Evolutionary conservation across 345 rosid genomes (phyloP).

Genomic region (Acer saccharum): DNA sequence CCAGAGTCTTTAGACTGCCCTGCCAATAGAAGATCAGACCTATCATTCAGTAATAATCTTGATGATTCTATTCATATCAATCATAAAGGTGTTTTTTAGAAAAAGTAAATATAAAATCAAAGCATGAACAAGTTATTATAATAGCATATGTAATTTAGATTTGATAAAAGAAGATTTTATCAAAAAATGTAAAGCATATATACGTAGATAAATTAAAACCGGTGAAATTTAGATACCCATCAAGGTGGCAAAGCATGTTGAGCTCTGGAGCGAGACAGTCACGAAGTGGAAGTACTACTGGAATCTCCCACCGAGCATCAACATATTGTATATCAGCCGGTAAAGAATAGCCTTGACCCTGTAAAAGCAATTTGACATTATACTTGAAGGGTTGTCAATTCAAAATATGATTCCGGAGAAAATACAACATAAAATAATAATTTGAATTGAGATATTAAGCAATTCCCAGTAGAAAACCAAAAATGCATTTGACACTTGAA

Average conservation of each 20-base stretch:
- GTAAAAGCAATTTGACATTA: slow-evolving; percentile 23
- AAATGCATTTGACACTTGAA: background rate
- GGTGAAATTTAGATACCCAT: slow-evolving; percentile 72
- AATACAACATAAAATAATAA: background rate
- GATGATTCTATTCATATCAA: background rate
- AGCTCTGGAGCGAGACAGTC: slow-evolving; percentile 83
- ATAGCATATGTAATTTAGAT: background rate
- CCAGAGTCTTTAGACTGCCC: slow-evolving; percentile 78
- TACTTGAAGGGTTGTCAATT: background rate
- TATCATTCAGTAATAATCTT: slow-evolving; percentile 27
- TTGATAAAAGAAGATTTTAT: background rate
- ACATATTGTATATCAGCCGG: slow-evolving; percentile 91
- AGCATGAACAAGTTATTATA: background rate
- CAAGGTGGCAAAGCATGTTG: slow-evolving; percentile 62
- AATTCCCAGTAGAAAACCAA: background rate
- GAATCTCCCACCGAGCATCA: slow-evolving; percentile 83
- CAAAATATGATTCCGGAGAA: background rate
- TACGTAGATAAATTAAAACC: no score
- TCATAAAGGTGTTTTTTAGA: background rate
- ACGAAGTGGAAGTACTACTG: slow-evolving; percentile 81
- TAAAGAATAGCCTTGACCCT: slow-evolving; percentile 95
- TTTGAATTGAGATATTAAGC: background rate
- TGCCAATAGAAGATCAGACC: slow-evolving; percentile 56
- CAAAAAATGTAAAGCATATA: background rate
- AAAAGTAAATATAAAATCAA: background rate